Evolutionary conservation across 23 red algal species (phyloP).

Genomic region (Gracilaria vermiculophylla): DNA sequence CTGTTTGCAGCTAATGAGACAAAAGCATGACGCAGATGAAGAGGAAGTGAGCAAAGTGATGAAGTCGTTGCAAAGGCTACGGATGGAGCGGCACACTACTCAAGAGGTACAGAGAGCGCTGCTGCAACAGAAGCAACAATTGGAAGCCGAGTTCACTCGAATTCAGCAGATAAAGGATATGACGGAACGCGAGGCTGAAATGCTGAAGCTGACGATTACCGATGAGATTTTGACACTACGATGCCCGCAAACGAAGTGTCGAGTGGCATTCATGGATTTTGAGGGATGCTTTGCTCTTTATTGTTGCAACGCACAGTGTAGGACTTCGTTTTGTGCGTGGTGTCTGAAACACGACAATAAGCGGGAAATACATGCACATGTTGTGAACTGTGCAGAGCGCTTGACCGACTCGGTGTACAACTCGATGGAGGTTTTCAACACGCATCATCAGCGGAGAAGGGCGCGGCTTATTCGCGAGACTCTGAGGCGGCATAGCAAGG

Average conservation of each 20-base stretch:
- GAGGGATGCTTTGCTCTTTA: constrained; percentile 44
- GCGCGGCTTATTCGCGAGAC: neutral
- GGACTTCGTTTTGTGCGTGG: constrained; percentile 47
- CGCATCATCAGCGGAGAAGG: neutral
- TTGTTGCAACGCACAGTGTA: neutral
- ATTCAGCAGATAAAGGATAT: constrained; percentile 41
- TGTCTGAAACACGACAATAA: neutral
- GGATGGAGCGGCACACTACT: neutral
- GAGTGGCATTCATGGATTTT: constrained; percentile 61
- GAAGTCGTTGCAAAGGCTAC: neutral
- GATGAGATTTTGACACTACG: constrained; percentile 30
- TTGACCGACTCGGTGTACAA: neutral
- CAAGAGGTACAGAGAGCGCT: constrained; percentile 27
- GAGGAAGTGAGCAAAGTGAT: constrained; percentile 23
- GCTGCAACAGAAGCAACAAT: constrained; percentile 11
- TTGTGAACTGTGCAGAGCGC: neutral
- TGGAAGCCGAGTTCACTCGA: constrained; percentile 43
- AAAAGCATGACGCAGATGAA: constrained; percentile 42
- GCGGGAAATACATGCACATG: constrained; percentile 46
- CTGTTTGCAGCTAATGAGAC: neutral
- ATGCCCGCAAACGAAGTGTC: constrained; percentile 14
- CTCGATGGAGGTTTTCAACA: neutral
- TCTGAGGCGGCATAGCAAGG: neutral
- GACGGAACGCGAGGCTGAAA: constrained; percentile 11
- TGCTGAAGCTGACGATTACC: neutral